Base-by-base conservation (phyloP, 768 basidiomycete species). In the Lactarius indigo region DNA sequence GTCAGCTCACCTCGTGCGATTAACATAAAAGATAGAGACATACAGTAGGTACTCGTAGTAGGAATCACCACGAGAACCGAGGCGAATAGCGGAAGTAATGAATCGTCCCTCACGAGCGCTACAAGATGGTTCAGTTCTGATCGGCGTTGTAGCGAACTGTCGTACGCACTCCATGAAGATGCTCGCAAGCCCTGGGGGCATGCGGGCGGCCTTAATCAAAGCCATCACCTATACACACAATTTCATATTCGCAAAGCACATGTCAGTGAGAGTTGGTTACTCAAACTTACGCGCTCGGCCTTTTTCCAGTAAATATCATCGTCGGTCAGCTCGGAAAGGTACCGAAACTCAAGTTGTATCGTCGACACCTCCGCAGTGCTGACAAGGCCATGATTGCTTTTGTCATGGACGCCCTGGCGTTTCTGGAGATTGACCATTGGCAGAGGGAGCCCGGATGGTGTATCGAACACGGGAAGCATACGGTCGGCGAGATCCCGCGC, bases 21-120 rank as follows among this genome's bases (percentile, higher is more conserved):
- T n/a, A 35, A 66, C 58, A 59, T 15, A 6, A 69, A 63, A 58
- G 17, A 63, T 37, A 56, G 18, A 69, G 18, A 76, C 85, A 78
- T 68, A 91, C 90, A 95, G 73, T 18, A 94, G 77, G 73, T 96
- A 94, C 75, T 96, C 96, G 74, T 97, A 98, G 78, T 88, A 98
- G 2, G 92, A 94, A 75, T 98, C 96, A 35, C 90, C 96, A 52
- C 94, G 83, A 39, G 94, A 94, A 31, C 96, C 96, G 26, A 98
- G 84, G 15, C 95, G 87, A 68, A 98, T 91, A 20, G 90, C 84
- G 15, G 90, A 87, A 30, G 85, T 77, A 23, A 87, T 76, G 68
- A 86, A 89, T 61, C 76, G 78, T 23, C 88, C 87, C 54, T 74
- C 78, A 35, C 77, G 63, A 0, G 84, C 80, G 31, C 88, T 88